Evolutionary conservation across 257 asterid genomes (phyloP).

Genomic region (Przewalskia tangutica): DNA sequence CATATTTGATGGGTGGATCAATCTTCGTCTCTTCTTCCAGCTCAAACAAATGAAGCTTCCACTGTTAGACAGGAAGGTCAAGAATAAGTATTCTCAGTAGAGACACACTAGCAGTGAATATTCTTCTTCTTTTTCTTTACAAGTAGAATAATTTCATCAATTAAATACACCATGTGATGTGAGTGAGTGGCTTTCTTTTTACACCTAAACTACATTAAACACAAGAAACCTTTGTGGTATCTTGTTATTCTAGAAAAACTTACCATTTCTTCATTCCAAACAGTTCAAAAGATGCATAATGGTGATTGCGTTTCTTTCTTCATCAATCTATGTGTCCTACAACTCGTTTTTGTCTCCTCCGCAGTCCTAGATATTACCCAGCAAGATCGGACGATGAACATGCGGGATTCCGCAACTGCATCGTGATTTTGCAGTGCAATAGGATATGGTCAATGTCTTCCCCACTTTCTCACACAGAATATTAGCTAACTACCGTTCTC

Average conservation of each 20-base stretch:
- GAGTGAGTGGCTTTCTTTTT: neutral
- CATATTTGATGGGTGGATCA: slow-evolving; percentile 17
- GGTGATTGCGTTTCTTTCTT: neutral
- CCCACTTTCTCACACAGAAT: neutral
- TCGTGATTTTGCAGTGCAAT: neutral
- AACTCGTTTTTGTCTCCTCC: neutral
- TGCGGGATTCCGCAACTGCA: neutral
- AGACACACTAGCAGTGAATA: neutral
- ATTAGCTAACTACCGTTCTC: neutral
- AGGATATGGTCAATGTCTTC: neutral
- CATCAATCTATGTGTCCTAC: neutral
- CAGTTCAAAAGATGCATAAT: neutral
- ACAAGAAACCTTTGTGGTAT: neutral
- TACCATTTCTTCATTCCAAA: neutral
- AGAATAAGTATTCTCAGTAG: neutral
- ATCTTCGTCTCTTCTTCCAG: slow-evolving; percentile 21
- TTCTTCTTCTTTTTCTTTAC: neutral
- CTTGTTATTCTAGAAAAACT: neutral
- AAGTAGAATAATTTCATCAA: neutral
- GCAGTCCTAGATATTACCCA: neutral
- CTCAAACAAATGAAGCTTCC: slow-evolving; percentile 29
- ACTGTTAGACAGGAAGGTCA: slow-evolving; percentile 1
- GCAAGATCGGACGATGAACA: neutral
- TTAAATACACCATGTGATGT: neutral
- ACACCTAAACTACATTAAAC: neutral